Conservation (phyloP, 495 filamentous ascomycete genomes). For the Patellaria atrata region DNA sequence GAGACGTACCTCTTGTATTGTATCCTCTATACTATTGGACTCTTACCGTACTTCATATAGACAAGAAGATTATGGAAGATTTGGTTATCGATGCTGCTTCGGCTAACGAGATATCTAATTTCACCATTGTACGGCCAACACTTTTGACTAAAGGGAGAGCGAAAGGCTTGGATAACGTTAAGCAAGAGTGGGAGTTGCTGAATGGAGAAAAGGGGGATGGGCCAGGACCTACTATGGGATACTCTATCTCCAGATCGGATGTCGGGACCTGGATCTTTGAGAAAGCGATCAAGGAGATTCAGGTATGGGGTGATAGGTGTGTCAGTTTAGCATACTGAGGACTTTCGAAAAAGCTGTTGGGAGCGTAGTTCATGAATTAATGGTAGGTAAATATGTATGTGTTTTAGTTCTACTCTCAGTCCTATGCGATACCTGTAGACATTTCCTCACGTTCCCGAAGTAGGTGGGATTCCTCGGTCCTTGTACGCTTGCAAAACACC, state of each 20-base stretch:
- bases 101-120: constrained; percentile 22
- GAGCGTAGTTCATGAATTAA: too few species aligned
- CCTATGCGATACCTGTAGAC: too few species aligned
- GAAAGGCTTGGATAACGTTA: constrained; percentile 16
- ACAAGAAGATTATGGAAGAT: constrained; percentile 48
- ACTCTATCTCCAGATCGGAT: constrained; percentile 19
- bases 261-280: constrained; percentile 25
- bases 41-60: constrained; percentile 37
- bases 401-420: too few species aligned
- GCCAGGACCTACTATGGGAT: constrained; percentile 21
- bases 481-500: too few species aligned
- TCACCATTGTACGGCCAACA: constrained; percentile 36
- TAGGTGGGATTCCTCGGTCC: too few species aligned
- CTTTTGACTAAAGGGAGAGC: constrained; percentile 20
- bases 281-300: constrained; percentile 13
- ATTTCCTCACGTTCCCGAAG: too few species aligned
- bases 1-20: constrained; percentile 39
- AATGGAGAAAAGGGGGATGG: constrained; percentile 6
- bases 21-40: constrained; percentile 37
- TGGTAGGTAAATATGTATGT: too few species aligned
- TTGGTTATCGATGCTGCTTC: constrained; percentile 21
- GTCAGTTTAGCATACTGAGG: constrained; percentile 14
- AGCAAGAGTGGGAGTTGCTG: constrained; percentile 14
- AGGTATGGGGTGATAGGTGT: constrained; percentile 14
- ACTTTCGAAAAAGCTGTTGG: too few species aligned